phyloP scores from a whole-genome alignment of 805 yeast species.

The Peterozyma xylosa region DNA sequence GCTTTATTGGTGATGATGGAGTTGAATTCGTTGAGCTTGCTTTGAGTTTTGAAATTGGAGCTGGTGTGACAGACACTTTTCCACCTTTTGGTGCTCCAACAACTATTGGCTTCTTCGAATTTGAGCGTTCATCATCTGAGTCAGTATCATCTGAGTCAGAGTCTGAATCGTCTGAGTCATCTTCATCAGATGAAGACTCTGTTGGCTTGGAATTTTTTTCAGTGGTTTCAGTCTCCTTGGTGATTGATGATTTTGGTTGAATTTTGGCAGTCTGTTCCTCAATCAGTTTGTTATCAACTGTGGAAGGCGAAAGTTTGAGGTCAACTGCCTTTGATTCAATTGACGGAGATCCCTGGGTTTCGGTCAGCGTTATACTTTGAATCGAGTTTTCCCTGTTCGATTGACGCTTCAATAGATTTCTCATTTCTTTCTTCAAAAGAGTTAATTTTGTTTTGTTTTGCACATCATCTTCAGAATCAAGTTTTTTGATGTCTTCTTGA shows the following conservation, averaged over 20 bases:
- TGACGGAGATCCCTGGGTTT: too few relatives aligned
- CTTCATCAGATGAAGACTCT: not conserved
- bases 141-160: slow-evolving; percentile 16
- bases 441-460: not conserved
- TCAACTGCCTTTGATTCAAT: too few relatives aligned
- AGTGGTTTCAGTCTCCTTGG: slow-evolving; percentile 3
- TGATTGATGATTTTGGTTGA: not conserved
- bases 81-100: slow-evolving; percentile 34
- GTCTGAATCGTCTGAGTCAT: not conserved
- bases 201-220: slow-evolving; percentile 8
- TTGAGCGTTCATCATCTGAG: slow-evolving; percentile 16
- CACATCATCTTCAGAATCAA: not conserved
- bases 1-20: not conserved
- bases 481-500: not conserved
- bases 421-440: too few relatives aligned
- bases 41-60: slow-evolving; percentile 2
- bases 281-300: too few relatives aligned
- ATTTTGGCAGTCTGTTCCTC: too few relatives aligned
- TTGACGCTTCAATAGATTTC: too few relatives aligned
- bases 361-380: too few relatives aligned
- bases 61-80: not conserved
- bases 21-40: not conserved
- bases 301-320: too few relatives aligned
- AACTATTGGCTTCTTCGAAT: slow-evolving; percentile 26
- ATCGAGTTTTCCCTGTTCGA: too few relatives aligned